Evolutionary conservation across 495 filamentous ascomycete genomes (phyloP).

Genomic region (Daldinia vernicosa): DNA sequence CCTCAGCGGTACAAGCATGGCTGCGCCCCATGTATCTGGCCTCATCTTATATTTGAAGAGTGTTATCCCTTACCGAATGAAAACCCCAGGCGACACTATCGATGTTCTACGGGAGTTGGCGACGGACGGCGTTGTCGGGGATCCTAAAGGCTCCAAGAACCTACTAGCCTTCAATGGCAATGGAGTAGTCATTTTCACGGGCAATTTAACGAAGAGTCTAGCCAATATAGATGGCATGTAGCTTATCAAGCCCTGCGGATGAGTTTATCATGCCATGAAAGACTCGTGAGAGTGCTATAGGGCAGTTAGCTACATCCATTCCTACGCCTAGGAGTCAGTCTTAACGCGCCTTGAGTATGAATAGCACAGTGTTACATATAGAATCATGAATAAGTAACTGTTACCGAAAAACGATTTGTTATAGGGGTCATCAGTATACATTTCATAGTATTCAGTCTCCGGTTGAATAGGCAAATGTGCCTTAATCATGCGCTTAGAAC

Average conservation of each 20-base stretch:
- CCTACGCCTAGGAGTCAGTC: background rate
- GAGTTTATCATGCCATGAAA: background rate
- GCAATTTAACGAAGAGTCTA: conserved; percentile 1
- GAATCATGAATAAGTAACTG: background rate
- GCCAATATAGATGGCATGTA: background rate
- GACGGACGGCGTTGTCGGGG: conserved; percentile 9
- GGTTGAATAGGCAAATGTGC: too few relatives aligned
- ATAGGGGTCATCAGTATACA: too few relatives aligned
- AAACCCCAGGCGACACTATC: conserved; percentile 20
- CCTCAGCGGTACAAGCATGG: conserved; percentile 48
- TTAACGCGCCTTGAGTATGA: conserved; percentile 18
- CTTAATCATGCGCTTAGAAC: too few relatives aligned
- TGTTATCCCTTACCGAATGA: conserved; percentile 32
- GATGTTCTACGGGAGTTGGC: conserved; percentile 22
- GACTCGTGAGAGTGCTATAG: background rate
- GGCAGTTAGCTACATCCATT: background rate
- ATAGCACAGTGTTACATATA: conserved; percentile 26
- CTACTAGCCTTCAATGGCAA: conserved; percentile 33
- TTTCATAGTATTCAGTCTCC: too few relatives aligned
- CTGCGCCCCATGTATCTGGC: conserved; percentile 48
- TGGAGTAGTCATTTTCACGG: conserved; percentile 18
- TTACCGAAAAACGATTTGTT: too few relatives aligned
- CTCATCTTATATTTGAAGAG: conserved; percentile 36
- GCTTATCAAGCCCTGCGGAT: background rate
- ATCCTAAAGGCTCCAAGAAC: conserved; percentile 28